Percentiles rank a stretch among this genome's conserved stretches.
Conservation (phyloP, 352 stramenopile species). For the Phytophthora vignae region DNA sequence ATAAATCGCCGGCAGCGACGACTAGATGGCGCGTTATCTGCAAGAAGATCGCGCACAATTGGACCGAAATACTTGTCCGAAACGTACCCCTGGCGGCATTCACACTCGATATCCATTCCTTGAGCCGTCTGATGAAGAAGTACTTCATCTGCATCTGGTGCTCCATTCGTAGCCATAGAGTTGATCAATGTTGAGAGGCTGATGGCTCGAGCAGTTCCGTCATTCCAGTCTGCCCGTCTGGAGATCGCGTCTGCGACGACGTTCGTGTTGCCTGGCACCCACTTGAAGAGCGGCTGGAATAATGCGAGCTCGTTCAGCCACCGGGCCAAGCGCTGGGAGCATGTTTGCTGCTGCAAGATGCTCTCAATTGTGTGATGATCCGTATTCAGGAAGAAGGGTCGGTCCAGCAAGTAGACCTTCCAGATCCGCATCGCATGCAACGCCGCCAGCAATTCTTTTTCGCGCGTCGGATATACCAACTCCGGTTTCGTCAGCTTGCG, state of each 20-base stretch:
- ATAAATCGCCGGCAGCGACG: too few species aligned
- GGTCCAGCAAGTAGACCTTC: slow-evolving; percentile 15
- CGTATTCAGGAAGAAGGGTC: slow-evolving; percentile 7
- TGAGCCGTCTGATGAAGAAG: neutral
- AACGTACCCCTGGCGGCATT: neutral
- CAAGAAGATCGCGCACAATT: neutral
- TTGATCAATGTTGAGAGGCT: slow-evolving; percentile 8
- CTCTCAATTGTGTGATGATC: slow-evolving; percentile 13
- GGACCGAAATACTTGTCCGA: neutral
- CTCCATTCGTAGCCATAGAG: neutral
- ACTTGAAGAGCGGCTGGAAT: slow-evolving; percentile 27
- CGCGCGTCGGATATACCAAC: slow-evolving; percentile 8
- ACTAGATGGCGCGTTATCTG: neutral
- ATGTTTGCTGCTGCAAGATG: slow-evolving; percentile 19
- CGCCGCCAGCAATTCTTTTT: slow-evolving; percentile 15
- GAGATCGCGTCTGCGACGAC: slow-evolving; percentile 1
- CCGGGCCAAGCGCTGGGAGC: neutral
- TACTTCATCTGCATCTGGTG: neutral
- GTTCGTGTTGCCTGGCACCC: slow-evolving; percentile 20
- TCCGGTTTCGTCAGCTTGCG: slow-evolving; percentile 15
- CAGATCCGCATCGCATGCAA: slow-evolving; percentile 12
- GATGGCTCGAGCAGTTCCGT: slow-evolving; percentile 9
- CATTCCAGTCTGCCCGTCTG: slow-evolving; percentile 7
- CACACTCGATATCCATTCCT: neutral
- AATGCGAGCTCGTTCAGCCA: slow-evolving; percentile 11